Percentiles rank a stretch among this genome's conserved stretches.
Evolutionary conservation across 1,284 basidiomycete species (phyloP).

Genomic region (Leccinum griseonigrum): DNA sequence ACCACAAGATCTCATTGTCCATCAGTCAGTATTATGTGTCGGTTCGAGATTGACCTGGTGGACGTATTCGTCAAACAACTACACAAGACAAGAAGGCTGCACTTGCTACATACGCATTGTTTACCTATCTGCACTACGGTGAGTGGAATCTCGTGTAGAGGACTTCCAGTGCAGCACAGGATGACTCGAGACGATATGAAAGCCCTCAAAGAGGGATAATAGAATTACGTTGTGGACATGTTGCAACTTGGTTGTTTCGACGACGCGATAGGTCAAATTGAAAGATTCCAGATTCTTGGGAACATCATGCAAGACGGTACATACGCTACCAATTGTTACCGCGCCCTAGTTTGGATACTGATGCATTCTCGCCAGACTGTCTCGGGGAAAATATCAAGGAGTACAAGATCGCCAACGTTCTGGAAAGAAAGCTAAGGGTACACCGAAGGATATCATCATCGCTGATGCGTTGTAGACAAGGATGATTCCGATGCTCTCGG

Average conservation of each 20-base stretch:
- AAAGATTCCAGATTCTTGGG: slow-evolving; percentile 12
- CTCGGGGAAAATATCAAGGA: slow-evolving; percentile 3
- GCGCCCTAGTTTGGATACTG: neutral
- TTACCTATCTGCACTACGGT: slow-evolving; percentile 6
- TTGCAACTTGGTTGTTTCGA: slow-evolving; percentile 12
- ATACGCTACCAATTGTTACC: neutral
- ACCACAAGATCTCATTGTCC: neutral
- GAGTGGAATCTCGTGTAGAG: neutral
- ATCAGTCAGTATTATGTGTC: neutral
- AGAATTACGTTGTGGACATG: slow-evolving; percentile 12
- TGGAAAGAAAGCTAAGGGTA: slow-evolving; percentile 4
- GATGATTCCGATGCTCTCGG: slow-evolving; percentile 5
- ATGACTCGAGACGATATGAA: neutral
- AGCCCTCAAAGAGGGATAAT: neutral
- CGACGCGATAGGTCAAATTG: slow-evolving; percentile 10
- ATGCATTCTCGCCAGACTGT: neutral
- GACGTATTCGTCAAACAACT: neutral
- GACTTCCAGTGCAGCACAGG: neutral
- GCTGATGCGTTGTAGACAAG: slow-evolving; percentile 5
- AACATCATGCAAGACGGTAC: slow-evolving; percentile 13
- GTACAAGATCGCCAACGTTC: slow-evolving; percentile 1
- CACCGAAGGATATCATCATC: neutral
- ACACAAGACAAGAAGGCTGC: neutral
- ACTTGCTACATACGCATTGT: slow-evolving; percentile 8
- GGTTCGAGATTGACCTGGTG: neutral